These are phyloP conservation scores for Aspergillus pseudotamarii DNA, from an alignment of 2,329 filamentous ascomycete genomes.

Conservation along the genomic window DNA sequence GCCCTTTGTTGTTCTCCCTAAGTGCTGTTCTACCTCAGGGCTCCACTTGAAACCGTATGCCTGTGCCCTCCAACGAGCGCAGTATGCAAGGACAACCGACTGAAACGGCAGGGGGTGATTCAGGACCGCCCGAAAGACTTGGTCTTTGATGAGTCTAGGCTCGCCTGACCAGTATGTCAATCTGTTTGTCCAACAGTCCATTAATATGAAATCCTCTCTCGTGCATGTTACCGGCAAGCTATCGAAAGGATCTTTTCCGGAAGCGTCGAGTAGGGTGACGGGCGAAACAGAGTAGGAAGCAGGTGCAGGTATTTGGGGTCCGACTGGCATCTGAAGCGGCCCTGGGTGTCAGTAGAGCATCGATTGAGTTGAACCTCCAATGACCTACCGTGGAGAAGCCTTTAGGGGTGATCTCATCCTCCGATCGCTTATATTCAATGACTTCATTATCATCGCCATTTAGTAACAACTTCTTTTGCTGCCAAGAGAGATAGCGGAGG, in stretches of 20 bases:
- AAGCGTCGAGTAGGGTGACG: conserved; percentile 30
- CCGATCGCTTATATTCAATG: neutral
- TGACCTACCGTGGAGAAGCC: conserved; percentile 5
- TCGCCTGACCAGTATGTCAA: conserved; percentile 47
- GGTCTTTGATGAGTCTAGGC: conserved; percentile 40
- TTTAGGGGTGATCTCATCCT: neutral
- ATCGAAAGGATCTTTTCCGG: conserved; percentile 36
- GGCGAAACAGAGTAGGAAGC: conserved; percentile 25
- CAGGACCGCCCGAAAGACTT: conserved; percentile 39
- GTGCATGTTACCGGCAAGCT: conserved; percentile 30
- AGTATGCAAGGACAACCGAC: conserved; percentile 39
- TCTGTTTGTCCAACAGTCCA: conserved; percentile 39
- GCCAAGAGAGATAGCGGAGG: conserved; percentile 29
- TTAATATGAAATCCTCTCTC: conserved; percentile 35
- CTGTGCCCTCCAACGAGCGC: conserved; percentile 40
- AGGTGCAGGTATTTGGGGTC: conserved; percentile 17
- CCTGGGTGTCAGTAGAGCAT: neutral
- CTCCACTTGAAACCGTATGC: conserved; percentile 27
- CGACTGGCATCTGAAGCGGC: conserved; percentile 18
- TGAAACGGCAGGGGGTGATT: conserved; percentile 40
- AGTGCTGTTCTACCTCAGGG: conserved; percentile 31
- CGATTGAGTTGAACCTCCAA: neutral
- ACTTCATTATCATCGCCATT: conserved; percentile 6
- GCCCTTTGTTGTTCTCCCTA: conserved; percentile 28
- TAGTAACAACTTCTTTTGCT: conserved; percentile 18